Percentiles rank a stretch among this genome's conserved stretches.
Conservation (phyloP, 2,329 filamentous ascomycete genomes). For the Neopestalotiopsis sp. region DNA sequence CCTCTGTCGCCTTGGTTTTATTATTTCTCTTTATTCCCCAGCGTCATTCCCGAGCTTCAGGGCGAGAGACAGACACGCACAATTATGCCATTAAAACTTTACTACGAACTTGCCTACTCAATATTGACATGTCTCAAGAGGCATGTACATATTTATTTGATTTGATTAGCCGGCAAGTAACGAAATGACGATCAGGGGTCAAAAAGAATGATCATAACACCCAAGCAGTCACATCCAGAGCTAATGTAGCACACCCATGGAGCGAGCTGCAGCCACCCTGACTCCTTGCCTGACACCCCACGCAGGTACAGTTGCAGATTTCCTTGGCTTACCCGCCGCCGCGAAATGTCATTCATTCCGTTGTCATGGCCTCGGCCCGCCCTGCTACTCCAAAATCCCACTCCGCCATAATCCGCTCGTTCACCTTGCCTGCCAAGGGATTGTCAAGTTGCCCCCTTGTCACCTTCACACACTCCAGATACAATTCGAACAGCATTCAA, state of each 20-base stretch:
- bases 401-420: no score
- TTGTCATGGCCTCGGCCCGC: neutral
- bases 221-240: neutral
- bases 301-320: neutral
- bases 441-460: neutral
- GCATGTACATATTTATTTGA: neutral
- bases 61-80: neutral
- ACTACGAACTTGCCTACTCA: neutral
- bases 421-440: neutral
- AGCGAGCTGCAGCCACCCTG: neutral
- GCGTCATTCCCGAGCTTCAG: neutral
- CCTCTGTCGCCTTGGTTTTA: neutral
- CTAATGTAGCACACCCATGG: neutral
- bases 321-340: neutral
- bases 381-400: neutral
- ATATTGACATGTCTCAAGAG: neutral
- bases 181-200: neutral
- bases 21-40: neutral
- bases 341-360: neutral
- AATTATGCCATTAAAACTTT: neutral
- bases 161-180: neutral
- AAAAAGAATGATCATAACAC: neutral
- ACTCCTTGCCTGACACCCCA: neutral
- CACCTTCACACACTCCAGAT: neutral
- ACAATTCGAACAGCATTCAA: neutral